Evolutionary conservation across 2,329 filamentous ascomycete species (phyloP), one percentile per base, ranked within the genome.

Genomic region (Thelonectria rubi): DNA sequence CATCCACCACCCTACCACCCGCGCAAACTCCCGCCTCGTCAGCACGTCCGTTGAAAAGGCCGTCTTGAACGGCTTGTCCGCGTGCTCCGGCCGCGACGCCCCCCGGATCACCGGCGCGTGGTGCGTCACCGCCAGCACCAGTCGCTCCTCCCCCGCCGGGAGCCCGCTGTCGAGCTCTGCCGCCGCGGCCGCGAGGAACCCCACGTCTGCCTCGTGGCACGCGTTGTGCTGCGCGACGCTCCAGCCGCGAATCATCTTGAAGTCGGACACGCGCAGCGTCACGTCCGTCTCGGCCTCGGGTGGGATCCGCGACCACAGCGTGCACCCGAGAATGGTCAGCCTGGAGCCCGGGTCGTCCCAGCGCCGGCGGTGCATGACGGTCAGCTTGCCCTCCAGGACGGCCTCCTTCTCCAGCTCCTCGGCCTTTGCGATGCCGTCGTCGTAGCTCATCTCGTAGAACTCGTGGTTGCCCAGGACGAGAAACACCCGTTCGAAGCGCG

Each of bases 241-340:
- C 86, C 86, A 89, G 4, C 69, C 74, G 15, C 72, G 42, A n/a
- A 88, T 88, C 26, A 79, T 78, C 24, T 79, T 74, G 54, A 86
- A 88, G 69, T 89, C 86, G 18, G 78, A 80, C 10, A 88, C 75
- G 60, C 76, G 82, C 34, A 72, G 71, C 24, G 73, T 48, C 14
- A 88, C 80, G 5, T 79, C 67, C 0, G 72, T 70, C 11, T 67
- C 73, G 5, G 76, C 74, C 5, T 78, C 72, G 0, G 76, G 63
- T 0, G 81, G 76, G 6, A 89, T 78, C 0, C 73, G 65, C 1
- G 84, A 86, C 82, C 85, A 87, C 0, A 89, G 76, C 2, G 85
- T 86, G 64, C 84, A 87, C 6, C 86, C 86, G 2, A 88, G 72
- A 3, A 88, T 72, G 3, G 80, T 84, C n/a, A 86, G 54, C 21